A percentile compares a stretch with the other conserved stretches of the same genome.
These are phyloP conservation scores for Hsuehochloa calcarea DNA, from an alignment of 176 grass and related monocot species.

Conservation along the genomic window DNA sequence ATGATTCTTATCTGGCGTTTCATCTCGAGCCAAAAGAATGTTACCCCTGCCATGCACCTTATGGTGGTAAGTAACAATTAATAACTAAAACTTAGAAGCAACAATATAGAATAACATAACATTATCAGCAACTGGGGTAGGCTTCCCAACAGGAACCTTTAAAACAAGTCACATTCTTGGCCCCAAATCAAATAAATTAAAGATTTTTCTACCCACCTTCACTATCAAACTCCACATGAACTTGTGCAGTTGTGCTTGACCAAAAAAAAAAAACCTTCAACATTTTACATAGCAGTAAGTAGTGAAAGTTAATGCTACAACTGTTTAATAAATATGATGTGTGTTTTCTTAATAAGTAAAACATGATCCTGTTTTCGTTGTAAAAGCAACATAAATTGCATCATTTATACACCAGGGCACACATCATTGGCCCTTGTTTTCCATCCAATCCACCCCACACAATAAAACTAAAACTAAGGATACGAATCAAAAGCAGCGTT, in stretches of 20 bases:
- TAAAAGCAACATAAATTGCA: neutral
- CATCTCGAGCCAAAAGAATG: slow-evolving; percentile 77
- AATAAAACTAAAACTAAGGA: neutral
- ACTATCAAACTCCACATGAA: neutral
- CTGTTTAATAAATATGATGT: neutral
- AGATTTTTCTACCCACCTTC: neutral
- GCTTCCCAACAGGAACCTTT: neutral
- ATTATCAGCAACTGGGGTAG: neutral
- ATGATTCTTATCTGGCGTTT: slow-evolving; percentile 33
- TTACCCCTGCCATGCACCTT: slow-evolving; percentile 65
- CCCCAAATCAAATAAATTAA: neutral
- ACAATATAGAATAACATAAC: neutral
- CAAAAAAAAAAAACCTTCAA: neutral
- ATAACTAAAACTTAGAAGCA: slow-evolving; percentile 23
- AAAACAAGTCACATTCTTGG: neutral
- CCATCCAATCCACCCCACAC: neutral
- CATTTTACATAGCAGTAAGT: neutral
- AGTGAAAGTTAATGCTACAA: neutral
- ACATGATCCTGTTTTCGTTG: neutral
- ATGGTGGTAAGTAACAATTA: slow-evolving; percentile 25
- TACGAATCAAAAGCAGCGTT: slow-evolving; percentile 11
- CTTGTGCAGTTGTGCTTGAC: neutral
- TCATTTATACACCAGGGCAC: neutral
- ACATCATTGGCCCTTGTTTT: neutral
- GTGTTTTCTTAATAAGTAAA: neutral